These are phyloP conservation scores for Corylus americana DNA, from an alignment of 306 rosid species.

Conservation along the genomic window DNA sequence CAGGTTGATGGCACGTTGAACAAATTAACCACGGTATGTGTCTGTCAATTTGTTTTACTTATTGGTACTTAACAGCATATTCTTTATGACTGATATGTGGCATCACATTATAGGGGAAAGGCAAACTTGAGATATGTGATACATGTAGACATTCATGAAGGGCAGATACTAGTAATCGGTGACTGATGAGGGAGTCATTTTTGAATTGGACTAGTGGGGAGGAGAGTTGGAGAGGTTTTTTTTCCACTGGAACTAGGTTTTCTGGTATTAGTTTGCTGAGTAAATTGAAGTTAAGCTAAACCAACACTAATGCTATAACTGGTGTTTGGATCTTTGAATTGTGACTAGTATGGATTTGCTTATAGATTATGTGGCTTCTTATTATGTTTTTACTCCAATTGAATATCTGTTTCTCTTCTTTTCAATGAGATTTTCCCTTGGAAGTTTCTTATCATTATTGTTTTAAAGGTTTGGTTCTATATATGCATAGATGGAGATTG, in stretches of 20 bases:
- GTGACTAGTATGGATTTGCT: not conserved
- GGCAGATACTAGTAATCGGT: not conserved
- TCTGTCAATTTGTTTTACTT: not conserved
- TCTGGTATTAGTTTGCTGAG: not conserved
- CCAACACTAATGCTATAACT: not conserved
- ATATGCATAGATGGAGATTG: not conserved
- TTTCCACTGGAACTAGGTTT: not conserved
- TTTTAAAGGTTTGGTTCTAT: not conserved
- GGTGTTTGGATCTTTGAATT: not conserved
- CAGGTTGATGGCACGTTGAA: slow-evolving; percentile 80
- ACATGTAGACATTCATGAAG: not conserved
- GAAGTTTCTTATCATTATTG: not conserved
- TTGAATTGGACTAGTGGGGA: not conserved
- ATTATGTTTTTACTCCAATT: not conserved
- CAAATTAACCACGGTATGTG: slow-evolving; percentile 65
- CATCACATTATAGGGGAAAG: not conserved
- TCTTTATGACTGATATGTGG: not conserved
- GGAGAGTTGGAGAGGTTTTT: not conserved
- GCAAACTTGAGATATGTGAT: not conserved
- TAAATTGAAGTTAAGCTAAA: not conserved
- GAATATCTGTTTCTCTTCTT: not conserved
- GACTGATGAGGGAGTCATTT: not conserved
- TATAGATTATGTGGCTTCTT: not conserved
- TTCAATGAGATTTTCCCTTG: not conserved
- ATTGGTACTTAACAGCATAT: not conserved